These are phyloP conservation scores for Kondoa malvinella DNA, from an alignment of 768 basidiomycete species.

Conservation along the genomic window DNA sequence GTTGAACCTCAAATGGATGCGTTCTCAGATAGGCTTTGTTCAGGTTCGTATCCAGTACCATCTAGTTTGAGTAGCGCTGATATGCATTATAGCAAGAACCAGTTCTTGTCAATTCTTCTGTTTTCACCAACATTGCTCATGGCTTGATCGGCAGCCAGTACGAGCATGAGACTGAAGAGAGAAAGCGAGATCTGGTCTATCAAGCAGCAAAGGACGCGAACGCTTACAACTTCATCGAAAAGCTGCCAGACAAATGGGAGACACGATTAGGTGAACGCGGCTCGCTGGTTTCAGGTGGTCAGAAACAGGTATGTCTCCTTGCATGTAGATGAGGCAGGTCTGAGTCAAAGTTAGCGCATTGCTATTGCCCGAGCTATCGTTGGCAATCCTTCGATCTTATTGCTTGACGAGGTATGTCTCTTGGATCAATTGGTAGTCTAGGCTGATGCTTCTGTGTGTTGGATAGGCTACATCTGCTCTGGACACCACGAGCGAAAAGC, in stretches of 20 bases:
- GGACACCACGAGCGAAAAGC: conserved; percentile 35
- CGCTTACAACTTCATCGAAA: conserved; percentile 37
- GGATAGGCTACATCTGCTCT: conserved; percentile 36
- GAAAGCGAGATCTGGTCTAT: conserved; percentile 34
- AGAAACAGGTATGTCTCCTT: conserved; percentile 8
- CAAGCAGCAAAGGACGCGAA: conserved; percentile 38
- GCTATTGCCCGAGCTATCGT: conserved; percentile 38
- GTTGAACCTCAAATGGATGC: conserved; percentile 34
- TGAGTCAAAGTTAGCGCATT: conserved; percentile 34
- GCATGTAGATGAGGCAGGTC: fast-evolving
- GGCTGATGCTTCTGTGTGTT: too few relatives aligned
- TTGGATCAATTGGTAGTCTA: too few relatives aligned
- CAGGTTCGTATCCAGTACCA: too few relatives aligned
- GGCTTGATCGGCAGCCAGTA: conserved; percentile 36
- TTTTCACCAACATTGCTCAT: conserved; percentile 37
- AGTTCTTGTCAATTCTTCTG: conserved; percentile 36
- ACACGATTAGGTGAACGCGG: conserved; percentile 36
- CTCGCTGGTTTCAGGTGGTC: conserved; percentile 36
- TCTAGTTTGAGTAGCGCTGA: too few relatives aligned
- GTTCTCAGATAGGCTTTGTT: conserved; percentile 34
- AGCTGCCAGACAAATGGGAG: conserved; percentile 37
- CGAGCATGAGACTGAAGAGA: conserved; percentile 31
- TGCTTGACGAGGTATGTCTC: too few relatives aligned
- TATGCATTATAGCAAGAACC: conserved; percentile 32
- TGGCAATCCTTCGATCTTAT: conserved; percentile 31